A percentile compares a stretch with the other conserved stretches of the same genome.
Evolutionary conservation across 495 filamentous ascomycete genomes (phyloP).

Genomic region (Annulohypoxylon nitens): DNA sequence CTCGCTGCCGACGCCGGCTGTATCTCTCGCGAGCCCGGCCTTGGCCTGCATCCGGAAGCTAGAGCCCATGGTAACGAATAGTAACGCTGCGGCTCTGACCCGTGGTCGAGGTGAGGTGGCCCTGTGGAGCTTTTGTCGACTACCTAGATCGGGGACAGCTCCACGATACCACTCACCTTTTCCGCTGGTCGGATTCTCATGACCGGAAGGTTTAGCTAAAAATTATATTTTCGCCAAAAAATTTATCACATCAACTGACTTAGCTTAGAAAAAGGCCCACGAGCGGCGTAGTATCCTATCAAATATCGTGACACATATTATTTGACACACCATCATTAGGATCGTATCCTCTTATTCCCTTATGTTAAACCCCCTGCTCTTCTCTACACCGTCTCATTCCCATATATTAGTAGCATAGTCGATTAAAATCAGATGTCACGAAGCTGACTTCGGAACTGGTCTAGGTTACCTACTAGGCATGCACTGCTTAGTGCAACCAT

Average conservation of each 20-base stretch:
- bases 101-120: conserved; percentile 14
- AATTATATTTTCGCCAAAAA: not conserved
- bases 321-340: not conserved
- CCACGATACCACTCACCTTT: not conserved
- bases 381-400: not conserved
- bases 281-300: not conserved
- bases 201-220: not conserved
- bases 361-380: not conserved
- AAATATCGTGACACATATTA: conserved; percentile 8
- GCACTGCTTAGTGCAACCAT: not conserved
- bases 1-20: conserved; percentile 37
- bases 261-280: too few species aligned
- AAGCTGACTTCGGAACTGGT: not conserved
- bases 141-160: conserved; percentile 19
- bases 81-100: conserved; percentile 14
- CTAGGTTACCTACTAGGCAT: not conserved
- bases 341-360: not conserved
- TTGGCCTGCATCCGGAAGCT: conserved; percentile 42
- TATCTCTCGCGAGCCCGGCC: conserved; percentile 39
- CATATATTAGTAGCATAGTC: not conserved
- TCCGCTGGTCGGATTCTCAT: not conserved
- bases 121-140: not conserved
- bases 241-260: not conserved
- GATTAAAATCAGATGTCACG: not conserved
- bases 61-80: conserved; percentile 13